Conservation (phyloP, 2,329 filamentous ascomycete species). For the Passalora sequoiae region DNA sequence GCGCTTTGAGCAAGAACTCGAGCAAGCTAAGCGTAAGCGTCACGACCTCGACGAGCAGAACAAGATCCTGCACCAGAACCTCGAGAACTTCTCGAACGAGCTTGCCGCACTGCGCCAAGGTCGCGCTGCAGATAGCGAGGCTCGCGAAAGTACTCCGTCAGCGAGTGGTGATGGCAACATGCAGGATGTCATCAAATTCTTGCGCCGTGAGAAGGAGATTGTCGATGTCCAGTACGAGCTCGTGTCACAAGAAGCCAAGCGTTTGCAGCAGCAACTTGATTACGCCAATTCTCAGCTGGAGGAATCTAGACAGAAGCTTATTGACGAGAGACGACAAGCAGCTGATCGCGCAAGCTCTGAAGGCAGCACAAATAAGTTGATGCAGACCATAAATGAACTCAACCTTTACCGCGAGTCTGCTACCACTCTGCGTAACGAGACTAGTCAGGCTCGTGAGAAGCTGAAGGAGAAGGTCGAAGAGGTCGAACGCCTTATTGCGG, state of each 20-base stretch:
- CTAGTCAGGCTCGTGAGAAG: slow-evolving; percentile 69
- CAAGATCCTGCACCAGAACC: slow-evolving; percentile 79
- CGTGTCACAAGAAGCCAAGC: slow-evolving; percentile 79
- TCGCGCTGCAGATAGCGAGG: slow-evolving; percentile 54
- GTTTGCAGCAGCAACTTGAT: slow-evolving; percentile 83
- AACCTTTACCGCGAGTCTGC: slow-evolving; percentile 96
- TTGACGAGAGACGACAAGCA: slow-evolving; percentile 76
- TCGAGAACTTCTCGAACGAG: slow-evolving; percentile 72
- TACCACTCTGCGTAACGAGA: slow-evolving; percentile 81
- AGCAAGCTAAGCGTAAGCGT: slow-evolving; percentile 69
- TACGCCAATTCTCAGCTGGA: slow-evolving; percentile 85
- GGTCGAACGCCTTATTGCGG: slow-evolving; percentile 66
- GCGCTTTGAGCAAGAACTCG: slow-evolving; percentile 76
- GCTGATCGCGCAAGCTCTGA: slow-evolving; percentile 68
- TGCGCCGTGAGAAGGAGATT: slow-evolving; percentile 95
- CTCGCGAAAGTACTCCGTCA: slow-evolving; percentile 34
- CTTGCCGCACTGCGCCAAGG: slow-evolving; percentile 74
- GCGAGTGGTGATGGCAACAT: slow-evolving; percentile 56
- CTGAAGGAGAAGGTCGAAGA: slow-evolving; percentile 69
- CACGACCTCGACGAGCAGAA: slow-evolving; percentile 87
- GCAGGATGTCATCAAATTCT: slow-evolving; percentile 83
- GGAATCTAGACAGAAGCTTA: slow-evolving; percentile 79
- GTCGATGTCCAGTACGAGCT: slow-evolving; percentile 93
- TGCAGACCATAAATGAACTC: slow-evolving; percentile 91
- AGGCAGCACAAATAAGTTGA: slow-evolving; percentile 79